Conservation (phyloP, 495 filamentous ascomycete genomes). For the Alectoria sarmentosa region DNA sequence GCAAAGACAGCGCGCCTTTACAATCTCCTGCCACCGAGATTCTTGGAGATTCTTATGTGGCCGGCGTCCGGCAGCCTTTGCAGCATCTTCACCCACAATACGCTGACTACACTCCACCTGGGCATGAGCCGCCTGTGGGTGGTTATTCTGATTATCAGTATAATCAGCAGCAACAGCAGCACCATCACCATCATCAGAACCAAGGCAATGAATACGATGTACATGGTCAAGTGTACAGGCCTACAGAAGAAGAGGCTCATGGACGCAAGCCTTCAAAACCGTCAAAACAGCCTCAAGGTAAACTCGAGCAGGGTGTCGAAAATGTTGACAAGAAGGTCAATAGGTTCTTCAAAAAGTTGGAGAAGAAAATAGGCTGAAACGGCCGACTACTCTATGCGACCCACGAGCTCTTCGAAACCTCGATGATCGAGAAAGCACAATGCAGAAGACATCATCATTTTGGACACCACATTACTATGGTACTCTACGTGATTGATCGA, state of each 20-base stretch:
- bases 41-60: conserved; percentile 26
- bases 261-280: conserved; percentile 48
- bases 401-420: background rate
- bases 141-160: conserved; percentile 57
- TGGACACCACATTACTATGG: background rate
- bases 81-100: conserved; percentile 31
- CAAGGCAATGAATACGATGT: conserved; percentile 51
- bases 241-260: conserved; percentile 57
- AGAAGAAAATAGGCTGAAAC: conserved; percentile 64
- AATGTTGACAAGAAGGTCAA: conserved; percentile 71
- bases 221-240: conserved; percentile 71
- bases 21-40: conserved; percentile 26
- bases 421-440: background rate
- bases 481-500: background rate
- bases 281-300: conserved; percentile 41
- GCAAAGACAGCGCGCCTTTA: conserved; percentile 22
- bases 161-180: conserved; percentile 34
- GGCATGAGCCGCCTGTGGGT: conserved; percentile 30
- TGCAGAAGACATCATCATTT: background rate
- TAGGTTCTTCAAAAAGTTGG: conserved; percentile 78
- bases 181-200: conserved; percentile 31
- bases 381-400: background rate
- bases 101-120: conserved; percentile 27
- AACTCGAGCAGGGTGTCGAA: conserved; percentile 61
- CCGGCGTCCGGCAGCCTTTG: conserved; percentile 24